phyloP scores from a whole-genome alignment of 371 early-diverging fungal genomes.

The Smittium mucronatum region DNA sequence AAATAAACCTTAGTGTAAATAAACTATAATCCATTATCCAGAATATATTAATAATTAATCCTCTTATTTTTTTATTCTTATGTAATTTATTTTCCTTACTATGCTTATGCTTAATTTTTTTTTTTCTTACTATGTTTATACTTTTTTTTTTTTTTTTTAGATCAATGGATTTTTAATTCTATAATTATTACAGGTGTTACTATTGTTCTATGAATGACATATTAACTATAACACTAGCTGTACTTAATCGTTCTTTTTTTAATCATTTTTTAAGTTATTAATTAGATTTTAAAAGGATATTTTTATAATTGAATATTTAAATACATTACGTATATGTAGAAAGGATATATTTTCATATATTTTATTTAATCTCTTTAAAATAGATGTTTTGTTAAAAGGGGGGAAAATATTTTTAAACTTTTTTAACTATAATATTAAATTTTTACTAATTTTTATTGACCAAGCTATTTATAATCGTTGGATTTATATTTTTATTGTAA shows the following conservation, averaged over 20 bases:
- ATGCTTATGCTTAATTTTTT: conserved; percentile 15
- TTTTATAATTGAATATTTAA: too few relatives aligned
- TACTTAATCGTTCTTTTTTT: conserved; percentile 22
- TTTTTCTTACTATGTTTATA: conserved; percentile 13
- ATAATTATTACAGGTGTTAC: conserved; percentile 21
- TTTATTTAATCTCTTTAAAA: too few relatives aligned
- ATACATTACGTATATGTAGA: too few relatives aligned
- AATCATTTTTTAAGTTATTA: conserved; percentile 20
- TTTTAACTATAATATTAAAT: too few relatives aligned
- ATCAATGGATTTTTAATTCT: conserved; percentile 18
- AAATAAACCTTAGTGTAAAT: conserved; percentile 16
- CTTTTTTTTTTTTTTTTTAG: conserved; percentile 14
- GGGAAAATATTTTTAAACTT: too few relatives aligned
- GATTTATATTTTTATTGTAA: too few relatives aligned
- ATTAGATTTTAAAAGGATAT: conserved; percentile 8
- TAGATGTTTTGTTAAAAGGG: too few relatives aligned
- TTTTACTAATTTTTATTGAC: too few relatives aligned
- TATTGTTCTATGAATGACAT: conserved; percentile 21
- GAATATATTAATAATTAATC: conserved; percentile 7
- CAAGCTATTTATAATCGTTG: too few relatives aligned
- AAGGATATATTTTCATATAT: too few relatives aligned
- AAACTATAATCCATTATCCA: conserved; percentile 18
- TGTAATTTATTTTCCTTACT: conserved; percentile 15
- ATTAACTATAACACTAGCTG: conserved; percentile 13
- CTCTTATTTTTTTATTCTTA: conserved; percentile 13